Base-by-base conservation (phyloP, 2,329 filamentous ascomycete species). In the Didymella pinodella region DNA sequence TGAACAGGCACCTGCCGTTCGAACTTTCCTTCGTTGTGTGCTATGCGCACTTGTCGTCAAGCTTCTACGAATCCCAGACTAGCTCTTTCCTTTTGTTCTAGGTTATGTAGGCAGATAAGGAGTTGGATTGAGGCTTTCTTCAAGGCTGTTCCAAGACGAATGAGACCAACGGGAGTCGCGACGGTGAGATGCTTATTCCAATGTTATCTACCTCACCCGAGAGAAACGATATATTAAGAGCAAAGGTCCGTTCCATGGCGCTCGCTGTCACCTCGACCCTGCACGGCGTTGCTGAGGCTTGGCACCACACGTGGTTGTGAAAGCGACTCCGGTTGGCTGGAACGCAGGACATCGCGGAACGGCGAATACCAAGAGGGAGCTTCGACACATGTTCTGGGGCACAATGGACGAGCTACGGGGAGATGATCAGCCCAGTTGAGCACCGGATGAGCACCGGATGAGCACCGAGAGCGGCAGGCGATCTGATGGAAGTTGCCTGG, bases 271-370 rank as follows among this genome's bases (percentile, higher is more conserved):
- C 46, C 40, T 22, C 31, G 12, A 44, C 50, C 38, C 28, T 59
- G 56, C 48, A 48, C 38, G 55, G 44, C 48, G 48, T 34, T 53
- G 38, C 55, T 48, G 46, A 46, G 53, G 25, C 58, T 61, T 61
- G 58, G 58, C 58, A 45, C 48, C 31, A 41, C 58, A 61, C 58
- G 58, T 61, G 58, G 43, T 36, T 16, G 45, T 55, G 45, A 44
- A 48, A 43, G 40, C 40, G 22, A 43, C 43, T 59, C 48, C 47
- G 53, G 54, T 61, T 61, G 58, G 58, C 46, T 47, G 48, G 46
- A 31, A 40, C 50, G 10, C 12, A 48, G 48, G 40, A 20, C 48
- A 44, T 49, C 48, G 52, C 53, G 44, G 28, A 53, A 45, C 48
- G 49, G 29, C 53, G 22, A 59, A 14, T 20, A 50, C 56, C 56